phyloP scores from a whole-genome alignment of 352 stramenopile genomes.

The Phytophthora multivora region DNA sequence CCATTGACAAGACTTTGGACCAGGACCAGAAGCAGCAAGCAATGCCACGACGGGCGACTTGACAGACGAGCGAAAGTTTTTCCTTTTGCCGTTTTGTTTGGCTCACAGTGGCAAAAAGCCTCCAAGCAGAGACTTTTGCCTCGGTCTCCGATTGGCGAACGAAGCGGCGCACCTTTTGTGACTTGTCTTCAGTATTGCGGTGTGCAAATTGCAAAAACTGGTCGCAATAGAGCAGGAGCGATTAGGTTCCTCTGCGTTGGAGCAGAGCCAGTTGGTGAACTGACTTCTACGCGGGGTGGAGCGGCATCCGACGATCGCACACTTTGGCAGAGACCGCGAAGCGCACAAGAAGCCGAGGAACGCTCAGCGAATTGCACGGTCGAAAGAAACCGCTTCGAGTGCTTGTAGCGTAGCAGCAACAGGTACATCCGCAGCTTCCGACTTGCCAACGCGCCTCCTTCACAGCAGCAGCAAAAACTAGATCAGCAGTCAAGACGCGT shows the following conservation, averaged over 20 bases:
- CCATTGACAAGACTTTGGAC: constrained; percentile 1
- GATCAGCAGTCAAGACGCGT: constrained; percentile 1
- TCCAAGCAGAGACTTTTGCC: constrained; percentile 17
- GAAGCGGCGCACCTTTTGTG: not conserved
- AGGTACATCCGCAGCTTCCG: constrained; percentile 5
- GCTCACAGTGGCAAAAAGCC: constrained; percentile 3
- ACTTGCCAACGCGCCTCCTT: constrained; percentile 21
- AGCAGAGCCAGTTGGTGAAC: constrained; percentile 34
- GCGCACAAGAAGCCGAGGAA: constrained; percentile 40
- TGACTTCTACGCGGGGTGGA: constrained; percentile 27
- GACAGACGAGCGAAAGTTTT: constrained; percentile 6
- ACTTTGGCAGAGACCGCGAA: constrained; percentile 42
- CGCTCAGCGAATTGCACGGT: constrained; percentile 7
- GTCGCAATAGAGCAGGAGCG: constrained; percentile 29
- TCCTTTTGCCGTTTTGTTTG: constrained; percentile 7
- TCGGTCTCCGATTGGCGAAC: constrained; percentile 6
- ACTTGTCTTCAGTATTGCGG: constrained; percentile 15
- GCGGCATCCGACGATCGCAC: constrained; percentile 32
- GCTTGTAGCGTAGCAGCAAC: constrained; percentile 9
- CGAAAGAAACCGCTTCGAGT: constrained; percentile 21
- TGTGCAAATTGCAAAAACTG: constrained; percentile 5
- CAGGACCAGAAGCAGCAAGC: constrained; percentile 36
- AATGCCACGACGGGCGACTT: constrained; percentile 12
- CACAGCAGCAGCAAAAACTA: not conserved
- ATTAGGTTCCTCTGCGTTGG: constrained; percentile 8